Conservation (phyloP, 768 basidiomycete genomes). For the Hygrophorus pudorinus region DNA sequence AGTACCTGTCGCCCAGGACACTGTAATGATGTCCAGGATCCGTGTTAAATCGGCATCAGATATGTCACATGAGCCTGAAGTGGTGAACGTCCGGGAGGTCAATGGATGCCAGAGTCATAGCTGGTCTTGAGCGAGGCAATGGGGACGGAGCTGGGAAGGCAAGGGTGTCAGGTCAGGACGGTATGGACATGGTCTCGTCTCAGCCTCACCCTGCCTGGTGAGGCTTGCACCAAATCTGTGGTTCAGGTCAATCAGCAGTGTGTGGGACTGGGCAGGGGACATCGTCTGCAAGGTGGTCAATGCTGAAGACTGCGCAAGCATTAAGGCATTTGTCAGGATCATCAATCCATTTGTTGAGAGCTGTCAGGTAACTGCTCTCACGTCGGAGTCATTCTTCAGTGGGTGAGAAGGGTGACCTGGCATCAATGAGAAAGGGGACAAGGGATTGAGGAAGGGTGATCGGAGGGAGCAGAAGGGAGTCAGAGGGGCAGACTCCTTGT, state of each 20-base stretch:
- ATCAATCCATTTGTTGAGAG: not conserved
- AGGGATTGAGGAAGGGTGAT: constrained; percentile 19
- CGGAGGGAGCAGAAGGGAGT: constrained; percentile 19
- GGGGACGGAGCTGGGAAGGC: constrained; percentile 14
- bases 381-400: no score
- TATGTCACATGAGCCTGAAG: not conserved
- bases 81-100: not conserved
- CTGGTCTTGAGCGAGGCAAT: constrained; percentile 17
- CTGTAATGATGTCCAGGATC: constrained; percentile 15
- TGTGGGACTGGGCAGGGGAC: constrained; percentile 4
- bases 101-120: constrained; percentile 18
- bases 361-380: not conserved
- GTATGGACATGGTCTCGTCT: constrained; percentile 6
- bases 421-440: constrained; percentile 17
- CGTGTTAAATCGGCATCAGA: constrained; percentile 13
- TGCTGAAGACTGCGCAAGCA: not conserved
- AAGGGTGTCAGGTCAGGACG: constrained; percentile 8
- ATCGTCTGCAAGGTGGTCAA: not conserved
- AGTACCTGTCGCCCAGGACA: constrained; percentile 22
- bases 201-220: no score
- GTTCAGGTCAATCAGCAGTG: no score
- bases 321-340: not conserved
- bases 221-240: no score
- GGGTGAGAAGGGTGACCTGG: constrained; percentile 6
- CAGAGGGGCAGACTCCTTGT: constrained; percentile 17